Percentiles rank a stretch among this genome's conserved stretches.
These are phyloP conservation scores for Solanum aculeatissimum DNA, from an alignment of 305 asterid genomes.

Conservation along the genomic window DNA sequence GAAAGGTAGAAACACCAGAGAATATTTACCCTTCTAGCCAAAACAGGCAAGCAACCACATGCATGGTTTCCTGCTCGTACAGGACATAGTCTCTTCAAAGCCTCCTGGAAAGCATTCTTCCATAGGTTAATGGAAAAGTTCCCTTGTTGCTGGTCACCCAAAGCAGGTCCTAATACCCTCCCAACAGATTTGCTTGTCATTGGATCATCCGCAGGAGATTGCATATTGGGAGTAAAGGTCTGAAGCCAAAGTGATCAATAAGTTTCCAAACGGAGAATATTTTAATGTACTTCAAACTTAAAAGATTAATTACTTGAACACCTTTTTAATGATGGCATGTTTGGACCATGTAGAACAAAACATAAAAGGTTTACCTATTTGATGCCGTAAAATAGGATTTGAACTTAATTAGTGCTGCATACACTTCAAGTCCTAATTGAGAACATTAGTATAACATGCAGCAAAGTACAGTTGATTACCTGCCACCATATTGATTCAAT, in stretches of 20 bases:
- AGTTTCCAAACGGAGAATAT: neutral
- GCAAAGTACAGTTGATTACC: slow-evolving; percentile 28
- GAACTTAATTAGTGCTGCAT: neutral
- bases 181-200: slow-evolving; percentile 26
- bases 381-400: neutral
- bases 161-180: slow-evolving; percentile 51
- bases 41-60: slow-evolving; percentile 91
- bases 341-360: neutral
- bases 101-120: slow-evolving; percentile 78
- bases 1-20: neutral
- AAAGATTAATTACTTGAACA: neutral
- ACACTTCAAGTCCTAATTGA: neutral
- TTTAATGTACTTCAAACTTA: neutral
- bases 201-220: slow-evolving; percentile 42
- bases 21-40: slow-evolving; percentile 67
- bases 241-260: slow-evolving; percentile 20
- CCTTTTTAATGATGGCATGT: neutral
- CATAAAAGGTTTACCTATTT: neutral
- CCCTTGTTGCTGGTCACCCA: slow-evolving; percentile 75
- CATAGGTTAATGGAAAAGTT: slow-evolving; percentile 67
- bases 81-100: slow-evolving; percentile 81
- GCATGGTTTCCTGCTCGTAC: slow-evolving; percentile 83
- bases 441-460: neutral
- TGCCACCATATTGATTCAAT: slow-evolving; percentile 99
- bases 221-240: slow-evolving; percentile 95